These are phyloP conservation scores for Haplographium delicatum DNA, from an alignment of 495 filamentous ascomycete genomes.

Conservation along the genomic window DNA sequence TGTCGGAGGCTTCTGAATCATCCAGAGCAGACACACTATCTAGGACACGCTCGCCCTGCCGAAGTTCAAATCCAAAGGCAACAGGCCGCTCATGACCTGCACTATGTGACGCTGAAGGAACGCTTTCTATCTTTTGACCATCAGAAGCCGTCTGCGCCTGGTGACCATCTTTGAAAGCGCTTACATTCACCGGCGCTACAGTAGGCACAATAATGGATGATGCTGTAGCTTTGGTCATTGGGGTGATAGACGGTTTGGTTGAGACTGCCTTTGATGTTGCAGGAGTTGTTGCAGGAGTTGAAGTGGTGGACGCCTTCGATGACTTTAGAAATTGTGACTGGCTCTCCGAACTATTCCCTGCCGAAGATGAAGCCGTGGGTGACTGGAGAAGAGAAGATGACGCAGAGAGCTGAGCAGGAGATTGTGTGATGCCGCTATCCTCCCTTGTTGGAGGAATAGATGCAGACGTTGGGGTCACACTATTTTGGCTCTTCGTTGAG, in stretches of 20 bases:
- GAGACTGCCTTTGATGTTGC: constrained; percentile 23
- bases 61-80: constrained; percentile 32
- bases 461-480: constrained; percentile 11
- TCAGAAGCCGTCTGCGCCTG: constrained; percentile 19
- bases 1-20: constrained; percentile 26
- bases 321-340: constrained; percentile 22
- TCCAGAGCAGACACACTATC: constrained; percentile 26
- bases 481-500: constrained; percentile 17
- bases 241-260: constrained; percentile 30
- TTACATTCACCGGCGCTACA: constrained; percentile 53
- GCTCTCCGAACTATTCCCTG: constrained; percentile 20
- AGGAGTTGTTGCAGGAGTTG: constrained; percentile 23
- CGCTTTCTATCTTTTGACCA: constrained; percentile 20
- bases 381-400: constrained; percentile 26
- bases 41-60: constrained; percentile 29
- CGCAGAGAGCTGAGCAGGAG: constrained; percentile 26
- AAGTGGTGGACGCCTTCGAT: constrained; percentile 23
- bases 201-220: constrained; percentile 33
- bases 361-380: constrained; percentile 25
- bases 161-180: constrained; percentile 45
- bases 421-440: constrained; percentile 19
- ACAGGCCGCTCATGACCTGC: constrained; percentile 31
- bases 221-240: constrained; percentile 31
- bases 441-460: constrained; percentile 20
- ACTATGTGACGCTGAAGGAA: constrained; percentile 27